A percentile compares a stretch with the other conserved stretches of the same genome.
These are phyloP conservation scores for Salix viminalis DNA, from an alignment of 345 rosid species.

Conservation along the genomic window DNA sequence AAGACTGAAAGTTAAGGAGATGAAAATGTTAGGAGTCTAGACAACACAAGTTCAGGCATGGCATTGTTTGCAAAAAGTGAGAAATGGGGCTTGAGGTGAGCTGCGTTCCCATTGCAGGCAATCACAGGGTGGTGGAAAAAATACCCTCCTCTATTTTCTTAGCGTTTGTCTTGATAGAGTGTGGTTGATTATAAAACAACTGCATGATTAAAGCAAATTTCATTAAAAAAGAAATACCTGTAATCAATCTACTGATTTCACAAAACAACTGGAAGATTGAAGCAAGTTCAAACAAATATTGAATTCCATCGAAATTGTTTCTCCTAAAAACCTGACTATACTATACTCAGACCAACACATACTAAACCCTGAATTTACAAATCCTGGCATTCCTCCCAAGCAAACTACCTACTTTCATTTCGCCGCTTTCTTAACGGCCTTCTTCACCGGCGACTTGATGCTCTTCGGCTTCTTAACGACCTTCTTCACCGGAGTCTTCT, in stretches of 20 bases:
- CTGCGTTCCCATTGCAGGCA: no score
- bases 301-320: neutral
- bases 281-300: neutral
- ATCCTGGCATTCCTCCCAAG: neutral
- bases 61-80: neutral
- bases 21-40: slow-evolving; percentile 52
- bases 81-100: neutral
- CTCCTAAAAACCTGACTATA: neutral
- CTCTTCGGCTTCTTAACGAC: slow-evolving; percentile 13
- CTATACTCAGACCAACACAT: neutral
- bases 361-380: neutral
- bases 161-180: no score
- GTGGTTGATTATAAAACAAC: no score
- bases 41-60: neutral
- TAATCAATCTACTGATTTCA: neutral
- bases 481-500: slow-evolving; percentile 8
- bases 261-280: neutral
- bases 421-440: neutral
- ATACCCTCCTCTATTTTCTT: no score
- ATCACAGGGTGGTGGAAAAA: no score
- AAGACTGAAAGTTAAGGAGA: slow-evolving; percentile 48
- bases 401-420: neutral
- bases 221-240: neutral
- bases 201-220: no score
- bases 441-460: slow-evolving; percentile 14